These are phyloP conservation scores for Dictyophora rubrovolvata DNA, from an alignment of 768 basidiomycete genomes.

Conservation along the genomic window DNA sequence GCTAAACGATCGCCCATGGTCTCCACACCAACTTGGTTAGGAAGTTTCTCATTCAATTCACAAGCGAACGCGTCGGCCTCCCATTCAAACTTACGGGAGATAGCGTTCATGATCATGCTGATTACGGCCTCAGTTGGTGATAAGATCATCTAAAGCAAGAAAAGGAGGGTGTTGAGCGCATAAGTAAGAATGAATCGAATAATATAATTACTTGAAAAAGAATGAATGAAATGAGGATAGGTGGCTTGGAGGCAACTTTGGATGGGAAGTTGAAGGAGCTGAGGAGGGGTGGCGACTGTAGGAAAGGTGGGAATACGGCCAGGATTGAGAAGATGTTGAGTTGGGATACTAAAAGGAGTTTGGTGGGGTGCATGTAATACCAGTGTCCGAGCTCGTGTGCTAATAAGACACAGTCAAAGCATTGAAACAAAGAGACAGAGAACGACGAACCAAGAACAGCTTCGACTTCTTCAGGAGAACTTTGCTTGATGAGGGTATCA, in stretches of 20 bases:
- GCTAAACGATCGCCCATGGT: conserved; percentile 84
- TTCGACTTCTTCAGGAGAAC: conserved; percentile 85
- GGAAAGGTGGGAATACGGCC: conserved; percentile 82
- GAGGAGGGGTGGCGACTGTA: conserved; percentile 69
- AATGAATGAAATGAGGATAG: conserved; percentile 77
- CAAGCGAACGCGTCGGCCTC: conserved; percentile 85
- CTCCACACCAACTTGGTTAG: conserved; percentile 39
- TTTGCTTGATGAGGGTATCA: conserved; percentile 91
- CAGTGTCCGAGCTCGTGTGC: conserved; percentile 97
- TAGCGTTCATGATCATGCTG: conserved; percentile 63
- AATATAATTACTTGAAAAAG: conserved; percentile 58
- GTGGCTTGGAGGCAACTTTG: conserved; percentile 51
- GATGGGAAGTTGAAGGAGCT: conserved; percentile 73
- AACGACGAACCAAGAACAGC: conserved; percentile 64
- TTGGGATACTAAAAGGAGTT: conserved; percentile 79
- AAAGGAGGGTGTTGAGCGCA: background rate
- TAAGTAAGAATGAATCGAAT: background rate
- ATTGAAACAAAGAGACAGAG: background rate
- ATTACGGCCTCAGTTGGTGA: conserved; percentile 71
- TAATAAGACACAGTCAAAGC: conserved; percentile 16
- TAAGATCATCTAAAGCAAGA: conserved; percentile 54
- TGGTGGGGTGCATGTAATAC: conserved; percentile 85
- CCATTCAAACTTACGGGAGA: conserved; percentile 85
- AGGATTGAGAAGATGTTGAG: conserved; percentile 82
- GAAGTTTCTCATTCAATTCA: conserved; percentile 46